phyloP scores from a whole-genome alignment of 441 rosid genomes.

The Populus hybrid region DNA sequence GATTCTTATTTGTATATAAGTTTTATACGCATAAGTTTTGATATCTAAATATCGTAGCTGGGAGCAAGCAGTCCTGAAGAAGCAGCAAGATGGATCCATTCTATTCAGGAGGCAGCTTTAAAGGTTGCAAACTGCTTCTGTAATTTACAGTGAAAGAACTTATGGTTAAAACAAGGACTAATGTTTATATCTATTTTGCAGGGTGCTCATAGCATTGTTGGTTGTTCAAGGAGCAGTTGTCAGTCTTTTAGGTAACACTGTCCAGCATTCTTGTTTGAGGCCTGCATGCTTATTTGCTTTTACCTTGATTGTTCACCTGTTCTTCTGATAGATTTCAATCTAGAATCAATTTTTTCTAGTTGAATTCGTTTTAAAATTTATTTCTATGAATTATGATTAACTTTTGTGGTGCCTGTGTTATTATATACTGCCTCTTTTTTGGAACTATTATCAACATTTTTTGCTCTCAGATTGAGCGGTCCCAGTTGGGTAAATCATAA shows the following conservation, averaged over 20 bases:
- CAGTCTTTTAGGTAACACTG: conserved; percentile 55
- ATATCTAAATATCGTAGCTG: conserved; percentile 49
- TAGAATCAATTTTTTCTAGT: not conserved
- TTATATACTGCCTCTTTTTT: not conserved
- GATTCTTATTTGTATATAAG: conserved; percentile 7
- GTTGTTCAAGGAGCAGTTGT: conserved; percentile 65
- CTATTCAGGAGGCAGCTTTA: conserved; percentile 72
- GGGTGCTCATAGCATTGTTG: conserved; percentile 47
- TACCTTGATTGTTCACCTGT: conserved; percentile 4
- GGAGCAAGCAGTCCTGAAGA: conserved; percentile 99
- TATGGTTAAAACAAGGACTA: conserved; percentile 18
- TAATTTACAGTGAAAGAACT: conserved; percentile 8
- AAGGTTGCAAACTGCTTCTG: conserved; percentile 46
- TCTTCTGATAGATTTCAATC: not conserved
- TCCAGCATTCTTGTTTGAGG: conserved; percentile 4
- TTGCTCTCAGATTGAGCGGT: conserved; percentile 55
- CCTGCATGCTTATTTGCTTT: not conserved
- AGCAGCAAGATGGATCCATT: conserved; percentile 96
- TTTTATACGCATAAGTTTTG: conserved; percentile 31
- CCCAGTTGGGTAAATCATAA: conserved; percentile 44
- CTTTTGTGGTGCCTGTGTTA: too few species aligned
- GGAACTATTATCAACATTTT: conserved; percentile 15
- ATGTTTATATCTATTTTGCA: conserved; percentile 34
- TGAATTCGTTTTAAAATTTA: not conserved
- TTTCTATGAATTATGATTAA: not conserved